These are phyloP conservation scores for Aspergillus ruber DNA, from an alignment of 2,329 filamentous ascomycete species.

Conservation along the genomic window DNA sequence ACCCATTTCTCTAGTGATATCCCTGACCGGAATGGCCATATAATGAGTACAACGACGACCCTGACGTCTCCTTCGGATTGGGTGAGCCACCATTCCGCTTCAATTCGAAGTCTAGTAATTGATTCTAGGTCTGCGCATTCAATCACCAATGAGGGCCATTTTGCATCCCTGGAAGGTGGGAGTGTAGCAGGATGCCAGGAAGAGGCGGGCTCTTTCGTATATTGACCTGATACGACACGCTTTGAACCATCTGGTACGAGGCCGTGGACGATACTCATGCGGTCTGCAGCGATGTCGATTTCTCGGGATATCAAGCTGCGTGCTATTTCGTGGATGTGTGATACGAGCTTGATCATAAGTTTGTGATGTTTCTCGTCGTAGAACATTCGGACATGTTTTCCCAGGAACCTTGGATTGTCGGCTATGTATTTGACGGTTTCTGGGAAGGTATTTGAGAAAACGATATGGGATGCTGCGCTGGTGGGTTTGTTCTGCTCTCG, in stretches of 20 bases:
- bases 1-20: too few species aligned
- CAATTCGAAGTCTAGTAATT: background rate
- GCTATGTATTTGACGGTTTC: background rate
- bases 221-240: background rate
- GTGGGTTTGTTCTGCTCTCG: background rate
- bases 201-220: background rate
- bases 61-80: background rate
- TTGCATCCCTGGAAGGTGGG: background rate
- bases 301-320: background rate
- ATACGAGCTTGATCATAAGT: background rate
- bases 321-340: background rate
- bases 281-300: background rate
- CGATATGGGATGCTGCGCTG: background rate
- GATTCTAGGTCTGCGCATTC: background rate
- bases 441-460: background rate
- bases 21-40: too few species aligned
- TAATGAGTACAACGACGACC: background rate
- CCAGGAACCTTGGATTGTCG: background rate
- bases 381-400: background rate
- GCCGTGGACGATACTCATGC: background rate
- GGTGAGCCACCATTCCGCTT: background rate
- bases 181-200: background rate
- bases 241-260: background rate
- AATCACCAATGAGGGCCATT: background rate
- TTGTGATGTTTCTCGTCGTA: background rate